These are phyloP conservation scores for Pestalotiopsis fici DNA, from an alignment of 2,329 filamentous ascomycete genomes.

Conservation along the genomic window DNA sequence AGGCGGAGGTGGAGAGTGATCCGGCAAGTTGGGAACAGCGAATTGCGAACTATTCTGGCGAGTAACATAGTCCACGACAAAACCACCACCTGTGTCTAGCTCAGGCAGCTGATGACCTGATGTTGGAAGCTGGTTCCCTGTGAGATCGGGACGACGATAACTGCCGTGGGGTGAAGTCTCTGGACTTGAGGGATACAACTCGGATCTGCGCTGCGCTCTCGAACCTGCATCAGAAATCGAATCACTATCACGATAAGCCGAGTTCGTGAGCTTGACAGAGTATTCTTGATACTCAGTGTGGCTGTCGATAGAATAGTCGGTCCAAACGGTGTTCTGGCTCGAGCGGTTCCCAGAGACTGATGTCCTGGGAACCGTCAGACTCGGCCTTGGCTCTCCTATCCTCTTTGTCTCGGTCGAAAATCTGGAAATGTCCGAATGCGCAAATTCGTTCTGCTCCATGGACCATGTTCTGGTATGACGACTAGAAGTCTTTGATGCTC, in stretches of 20 bases:
- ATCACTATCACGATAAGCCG: constrained; percentile 23
- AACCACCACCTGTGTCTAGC: constrained; percentile 51
- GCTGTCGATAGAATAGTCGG: constrained; percentile 59
- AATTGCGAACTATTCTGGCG: constrained; percentile 26
- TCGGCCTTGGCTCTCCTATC: constrained; percentile 41
- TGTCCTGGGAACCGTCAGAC: constrained; percentile 48
- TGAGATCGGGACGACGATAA: constrained; percentile 25
- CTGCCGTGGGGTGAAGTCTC: constrained; percentile 32
- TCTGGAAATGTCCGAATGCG: constrained; percentile 19
- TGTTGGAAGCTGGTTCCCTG: constrained; percentile 9
- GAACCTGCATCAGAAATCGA: constrained; percentile 29
- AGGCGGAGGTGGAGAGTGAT: constrained; percentile 52
- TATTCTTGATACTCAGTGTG: constrained; percentile 40
- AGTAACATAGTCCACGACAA: constrained; percentile 47
- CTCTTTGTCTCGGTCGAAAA: constrained; percentile 28
- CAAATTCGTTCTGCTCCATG: constrained; percentile 18
- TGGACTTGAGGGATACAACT: constrained; percentile 28
- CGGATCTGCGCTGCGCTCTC: constrained; percentile 27
- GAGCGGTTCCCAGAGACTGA: constrained; percentile 44
- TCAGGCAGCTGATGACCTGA: constrained; percentile 45
- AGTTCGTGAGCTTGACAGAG: constrained; percentile 22
- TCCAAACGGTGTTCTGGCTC: constrained; percentile 62
- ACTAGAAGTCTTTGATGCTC: constrained; percentile 12
- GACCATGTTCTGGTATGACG: constrained; percentile 13
- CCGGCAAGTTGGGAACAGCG: constrained; percentile 37